phyloP scores from a whole-genome alignment of 805 yeast genomes.

The Debaryomyces prosopidis region DNA sequence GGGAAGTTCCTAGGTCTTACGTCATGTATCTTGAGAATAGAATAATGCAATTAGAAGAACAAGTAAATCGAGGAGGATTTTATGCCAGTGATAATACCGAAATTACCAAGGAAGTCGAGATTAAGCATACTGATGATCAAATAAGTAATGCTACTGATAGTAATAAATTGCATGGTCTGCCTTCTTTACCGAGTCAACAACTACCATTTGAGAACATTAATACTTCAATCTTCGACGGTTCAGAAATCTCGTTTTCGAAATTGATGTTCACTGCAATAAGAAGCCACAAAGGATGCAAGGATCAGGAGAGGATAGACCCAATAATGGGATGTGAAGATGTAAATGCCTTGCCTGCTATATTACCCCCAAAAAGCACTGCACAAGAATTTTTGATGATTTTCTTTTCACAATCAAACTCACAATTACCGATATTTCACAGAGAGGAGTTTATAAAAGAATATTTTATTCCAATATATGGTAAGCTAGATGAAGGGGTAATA shows the following conservation, averaged over 20 bases:
- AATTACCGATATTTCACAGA: conserved; percentile 80
- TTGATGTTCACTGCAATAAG: conserved; percentile 77
- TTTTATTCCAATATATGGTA: conserved; percentile 82
- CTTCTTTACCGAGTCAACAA: too few relatives aligned
- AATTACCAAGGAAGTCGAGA: neutral
- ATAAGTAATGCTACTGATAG: neutral
- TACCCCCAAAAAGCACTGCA: conserved; percentile 75
- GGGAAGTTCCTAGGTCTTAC: conserved; percentile 81
- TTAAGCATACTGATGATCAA: neutral
- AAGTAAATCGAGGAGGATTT: conserved; percentile 45
- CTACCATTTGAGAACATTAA: neutral
- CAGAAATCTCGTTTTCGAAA: conserved; percentile 66
- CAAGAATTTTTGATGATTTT: conserved; percentile 60
- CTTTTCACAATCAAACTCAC: conserved; percentile 81
- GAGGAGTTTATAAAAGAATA: conserved; percentile 67
- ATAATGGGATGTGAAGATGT: conserved; percentile 29
- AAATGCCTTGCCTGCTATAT: conserved; percentile 39
- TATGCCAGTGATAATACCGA: neutral
- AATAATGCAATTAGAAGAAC: conserved; percentile 54
- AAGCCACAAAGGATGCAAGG: conserved; percentile 30
- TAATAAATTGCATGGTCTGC: too few relatives aligned
- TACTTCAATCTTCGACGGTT: neutral
- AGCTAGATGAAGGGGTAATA: conserved; percentile 50
- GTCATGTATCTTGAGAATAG: conserved; percentile 70
- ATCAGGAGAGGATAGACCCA: conserved; percentile 22